Conservation (phyloP, 2,329 filamentous ascomycete species). For the Xylariomycetidae sp. region DNA sequence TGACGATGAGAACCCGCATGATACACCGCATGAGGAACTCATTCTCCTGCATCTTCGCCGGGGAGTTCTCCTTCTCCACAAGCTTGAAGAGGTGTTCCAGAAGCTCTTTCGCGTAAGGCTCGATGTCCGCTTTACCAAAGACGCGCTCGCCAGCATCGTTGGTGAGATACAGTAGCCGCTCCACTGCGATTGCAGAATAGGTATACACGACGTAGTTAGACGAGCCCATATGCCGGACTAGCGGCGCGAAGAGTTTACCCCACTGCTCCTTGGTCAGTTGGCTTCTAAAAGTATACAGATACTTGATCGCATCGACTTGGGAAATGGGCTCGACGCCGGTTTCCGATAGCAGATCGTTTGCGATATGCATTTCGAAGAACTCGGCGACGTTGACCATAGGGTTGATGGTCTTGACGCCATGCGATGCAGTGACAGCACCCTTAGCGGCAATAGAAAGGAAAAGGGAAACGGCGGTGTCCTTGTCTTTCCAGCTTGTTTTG, state of each 20-base stretch:
- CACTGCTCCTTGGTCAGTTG: constrained; percentile 89
- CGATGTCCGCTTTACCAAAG: constrained; percentile 73
- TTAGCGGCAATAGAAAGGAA: constrained; percentile 93
- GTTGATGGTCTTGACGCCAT: constrained; percentile 89
- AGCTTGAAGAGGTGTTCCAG: constrained; percentile 85
- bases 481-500: constrained; percentile 87
- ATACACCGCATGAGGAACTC: constrained; percentile 98
- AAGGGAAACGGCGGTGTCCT: constrained; percentile 96
- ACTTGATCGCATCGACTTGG: constrained; percentile 98
- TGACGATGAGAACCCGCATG: constrained; percentile 93
- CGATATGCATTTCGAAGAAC: constrained; percentile 91
- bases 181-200: constrained; percentile 94
- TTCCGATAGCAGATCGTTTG: constrained; percentile 73
- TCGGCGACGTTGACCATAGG: constrained; percentile 81
- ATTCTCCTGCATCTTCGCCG: constrained; percentile 95
- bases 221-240: constrained; percentile 86
- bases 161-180: constrained; percentile 79
- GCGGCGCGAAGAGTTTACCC: constrained; percentile 79
- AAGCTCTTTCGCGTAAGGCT: constrained; percentile 77
- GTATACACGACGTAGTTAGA: constrained; percentile 96
- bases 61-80: constrained; percentile 75
- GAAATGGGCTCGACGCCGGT: constrained; percentile 71
- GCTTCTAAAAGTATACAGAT: constrained; percentile 92
- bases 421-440: constrained; percentile 76
- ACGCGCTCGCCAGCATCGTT: constrained; percentile 70